Evolutionary conservation across 176 grass and related monocot genomes (phyloP).

Genomic region (Hordeum marinum): DNA sequence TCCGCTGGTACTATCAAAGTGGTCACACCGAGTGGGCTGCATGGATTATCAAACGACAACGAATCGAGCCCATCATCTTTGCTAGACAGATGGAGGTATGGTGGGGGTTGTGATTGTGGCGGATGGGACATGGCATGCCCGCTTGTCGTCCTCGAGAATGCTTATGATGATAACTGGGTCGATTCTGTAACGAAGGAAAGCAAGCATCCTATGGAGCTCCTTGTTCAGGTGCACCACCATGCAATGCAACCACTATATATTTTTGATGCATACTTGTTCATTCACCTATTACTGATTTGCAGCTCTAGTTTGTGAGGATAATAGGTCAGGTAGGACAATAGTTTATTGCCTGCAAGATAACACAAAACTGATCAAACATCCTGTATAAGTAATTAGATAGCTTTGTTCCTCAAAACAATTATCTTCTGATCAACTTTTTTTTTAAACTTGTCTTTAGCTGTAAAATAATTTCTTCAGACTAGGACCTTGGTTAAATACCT

Average conservation of each 20-base stretch:
- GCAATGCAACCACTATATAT: background rate
- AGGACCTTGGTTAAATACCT: background rate
- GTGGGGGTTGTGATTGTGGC: conserved; percentile 84
- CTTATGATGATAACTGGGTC: conserved; percentile 35
- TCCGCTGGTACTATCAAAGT: conserved; percentile 51
- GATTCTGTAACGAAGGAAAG: conserved; percentile 27
- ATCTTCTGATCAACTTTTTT: background rate
- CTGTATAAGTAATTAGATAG: background rate
- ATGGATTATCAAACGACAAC: conserved; percentile 56
- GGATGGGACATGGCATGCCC: conserved; percentile 98
- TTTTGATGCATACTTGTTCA: background rate
- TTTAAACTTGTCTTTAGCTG: background rate
- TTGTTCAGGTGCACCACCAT: conserved; percentile 51
- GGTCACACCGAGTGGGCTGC: conserved; percentile 60
- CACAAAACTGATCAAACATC: background rate
- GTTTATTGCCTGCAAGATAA: background rate
- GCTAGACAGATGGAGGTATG: conserved; percentile 89
- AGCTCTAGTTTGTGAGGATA: conserved; percentile 6
- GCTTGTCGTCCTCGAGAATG: conserved; percentile 60
- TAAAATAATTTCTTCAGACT: background rate
- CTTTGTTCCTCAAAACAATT: background rate
- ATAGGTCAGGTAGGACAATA: background rate
- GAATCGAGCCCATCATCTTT: conserved; percentile 59
- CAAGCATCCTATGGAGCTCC: conserved; percentile 62
- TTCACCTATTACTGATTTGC: background rate